Evolutionary conservation across 1,284 basidiomycete genomes (phyloP), one percentile per base, ranked within the genome.

Genomic region (Pulveroboletus sp.): DNA sequence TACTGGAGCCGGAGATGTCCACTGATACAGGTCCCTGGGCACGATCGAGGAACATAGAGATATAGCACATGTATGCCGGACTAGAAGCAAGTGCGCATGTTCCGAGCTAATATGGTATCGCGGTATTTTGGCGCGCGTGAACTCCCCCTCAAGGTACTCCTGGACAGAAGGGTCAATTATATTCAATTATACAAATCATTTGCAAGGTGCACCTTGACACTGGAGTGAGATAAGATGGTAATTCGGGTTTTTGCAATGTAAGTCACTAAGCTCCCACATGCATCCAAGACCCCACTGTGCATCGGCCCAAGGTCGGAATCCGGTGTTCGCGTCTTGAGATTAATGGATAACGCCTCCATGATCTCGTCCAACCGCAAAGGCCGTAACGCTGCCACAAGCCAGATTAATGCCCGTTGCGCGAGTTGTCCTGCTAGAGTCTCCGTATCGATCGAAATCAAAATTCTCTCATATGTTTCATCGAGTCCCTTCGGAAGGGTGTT

Each of bases 401-500:
- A 52, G 26, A 26, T 7, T 3, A 53, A 18, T 8, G 48, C 48
- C 29, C 36, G 26, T 18, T 15, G 36, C 7, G 36, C 28, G 4
- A 53, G 11, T n/a, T 25, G 12, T 17, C 51, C 51, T 12, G 17
- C 22, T 12, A 2, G 36, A 22, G 18, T 20, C 17, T 40, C 28
- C 28, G 6, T 31, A 20, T 53, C 28, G 15, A 53, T 51, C 7
- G 51, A 26, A 5, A 24, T 22, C 12, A 51, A 36, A 6, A 53
- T 52, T 39, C 51, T 38, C 18, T 53, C 47, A 5, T 53, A 53
- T 20, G 48, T 51, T 40, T 51, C 51, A 31, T 51, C 26, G 8
- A 53, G 51, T 2, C 51, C 51, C 22, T 51, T 25, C 9, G 51
- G 51, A 17, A 53, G 22, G 48, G 4, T 25, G 8, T 40, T 5